Percentiles rank a stretch among this genome's conserved stretches.
phyloP scores from a whole-genome alignment of 2,329 filamentous ascomycete species.

The Ophiobolus disseminans region DNA sequence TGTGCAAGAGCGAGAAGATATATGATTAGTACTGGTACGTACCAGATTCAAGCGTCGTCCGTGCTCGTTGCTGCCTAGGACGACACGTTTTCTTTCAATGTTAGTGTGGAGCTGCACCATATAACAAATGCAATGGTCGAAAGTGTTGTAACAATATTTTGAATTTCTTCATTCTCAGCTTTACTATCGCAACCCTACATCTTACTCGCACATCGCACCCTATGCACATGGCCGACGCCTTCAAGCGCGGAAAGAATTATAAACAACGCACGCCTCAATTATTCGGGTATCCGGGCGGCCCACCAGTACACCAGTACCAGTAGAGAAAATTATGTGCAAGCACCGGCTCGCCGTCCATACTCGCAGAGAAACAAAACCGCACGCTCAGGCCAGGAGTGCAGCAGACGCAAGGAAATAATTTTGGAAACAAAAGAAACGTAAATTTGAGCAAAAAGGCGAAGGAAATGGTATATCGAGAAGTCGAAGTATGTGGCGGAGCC shows the following conservation, averaged over 20 bases:
- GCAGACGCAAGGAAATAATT: background rate
- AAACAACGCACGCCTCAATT: background rate
- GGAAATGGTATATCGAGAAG: slow-evolving; percentile 13
- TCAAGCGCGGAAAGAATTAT: background rate
- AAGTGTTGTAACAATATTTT: no score
- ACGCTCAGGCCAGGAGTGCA: background rate
- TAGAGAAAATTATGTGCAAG: background rate
- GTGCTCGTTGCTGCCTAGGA: no score
- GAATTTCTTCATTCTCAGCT: background rate
- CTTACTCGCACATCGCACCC: background rate
- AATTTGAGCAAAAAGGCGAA: background rate
- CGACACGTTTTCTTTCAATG: no score
- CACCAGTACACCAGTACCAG: background rate
- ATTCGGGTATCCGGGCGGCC: background rate
- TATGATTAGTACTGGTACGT: no score
- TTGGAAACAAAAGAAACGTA: slow-evolving; percentile 2
- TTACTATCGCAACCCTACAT: background rate
- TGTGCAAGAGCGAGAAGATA: no score
- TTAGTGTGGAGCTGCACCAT: no score
- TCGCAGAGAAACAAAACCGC: background rate
- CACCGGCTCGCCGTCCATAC: background rate
- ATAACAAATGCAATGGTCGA: no score
- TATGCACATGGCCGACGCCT: background rate
- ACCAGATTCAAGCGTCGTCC: no score
- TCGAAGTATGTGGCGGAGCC: slow-evolving; percentile 5